Conservation (phyloP, 345 rosid species). For the Eucalyptus urophylla region DNA sequence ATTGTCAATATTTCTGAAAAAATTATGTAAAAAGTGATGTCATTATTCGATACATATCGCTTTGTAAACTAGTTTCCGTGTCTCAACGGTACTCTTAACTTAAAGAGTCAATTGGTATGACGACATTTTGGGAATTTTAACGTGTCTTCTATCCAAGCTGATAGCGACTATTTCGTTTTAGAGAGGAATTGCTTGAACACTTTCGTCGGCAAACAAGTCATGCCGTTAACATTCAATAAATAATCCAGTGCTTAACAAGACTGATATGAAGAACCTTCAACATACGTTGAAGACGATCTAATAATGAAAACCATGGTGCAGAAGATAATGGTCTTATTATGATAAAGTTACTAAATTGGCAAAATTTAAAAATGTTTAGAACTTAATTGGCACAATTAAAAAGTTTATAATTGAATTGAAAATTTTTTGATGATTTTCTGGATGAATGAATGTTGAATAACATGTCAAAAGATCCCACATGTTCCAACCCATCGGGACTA, state of each 20-base stretch:
- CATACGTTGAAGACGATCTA: not conserved
- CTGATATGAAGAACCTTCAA: not conserved
- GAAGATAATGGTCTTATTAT: not conserved
- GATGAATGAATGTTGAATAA: not conserved
- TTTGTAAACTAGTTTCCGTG: not conserved
- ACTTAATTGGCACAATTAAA: no score
- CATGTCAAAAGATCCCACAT: no score
- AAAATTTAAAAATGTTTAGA: no score
- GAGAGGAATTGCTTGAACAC: no score
- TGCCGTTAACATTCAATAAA: not conserved
- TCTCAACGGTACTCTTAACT: not conserved
- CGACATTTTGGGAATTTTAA: not conserved
- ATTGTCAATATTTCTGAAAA: not conserved
- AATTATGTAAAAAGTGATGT: not conserved
- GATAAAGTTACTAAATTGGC: not conserved
- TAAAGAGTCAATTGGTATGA: not conserved
- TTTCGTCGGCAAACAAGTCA: no score
- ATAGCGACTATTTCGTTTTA: not conserved
- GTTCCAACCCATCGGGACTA: no score
- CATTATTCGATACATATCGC: not conserved
- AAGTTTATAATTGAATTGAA: no score
- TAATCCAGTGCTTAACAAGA: not conserved
- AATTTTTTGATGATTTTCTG: no score
- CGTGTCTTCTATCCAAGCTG: not conserved
- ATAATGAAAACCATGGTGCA: not conserved